Evolutionary conservation across 371 early-diverging fungal species (phyloP), one percentile per base, ranked within the genome.

Genomic region (Rhizomucor miehei): DNA sequence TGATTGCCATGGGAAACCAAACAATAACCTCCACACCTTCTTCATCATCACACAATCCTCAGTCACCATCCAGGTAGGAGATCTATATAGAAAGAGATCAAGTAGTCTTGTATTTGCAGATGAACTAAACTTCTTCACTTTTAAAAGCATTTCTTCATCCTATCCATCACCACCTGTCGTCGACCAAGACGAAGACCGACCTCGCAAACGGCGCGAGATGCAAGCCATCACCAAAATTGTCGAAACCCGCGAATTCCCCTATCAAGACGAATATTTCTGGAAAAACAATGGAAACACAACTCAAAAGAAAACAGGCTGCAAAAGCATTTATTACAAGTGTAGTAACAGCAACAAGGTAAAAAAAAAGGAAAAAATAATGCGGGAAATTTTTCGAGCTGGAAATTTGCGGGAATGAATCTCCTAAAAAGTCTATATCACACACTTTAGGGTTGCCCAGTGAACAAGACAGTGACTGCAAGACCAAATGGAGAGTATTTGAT

Each of bases 381-480:
- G 29, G 29, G 29, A 29, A 29, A 29, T 29, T 29, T 29, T 29
- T 41, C 50, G n/a, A 38, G 58, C 59, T 52, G 56, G 47, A 58
- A 48, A n/a, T 44, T 17, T 51, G 37, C 43, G 37, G 23, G 35
- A 37, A 37, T 47, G 52, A 56, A 56, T 59, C 20, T 43, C 16
- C 14, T n/a, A n/a, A n/a, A n/a, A n/a, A n/a, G n/a, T n/a, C n/a
- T n/a, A 51, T 24, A 39, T 23, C 19, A 46, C 41, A 12, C n/a
- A 24, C 24, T 46, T 19, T 51, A 75, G 73, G 77, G 77, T 20
- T 76, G 77, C 43, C 63, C 73, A 48, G 85, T 85, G n/a, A 85
- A 85, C 54, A 85, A 82, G 51, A 85, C 85, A 1, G 85, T 85
- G 20, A 85, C 82, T 13, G 79, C 74, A 29, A 63, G 73, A 50